phyloP scores from a whole-genome alignment of 208 protist genomes.

The Porcisia hertigi region DNA sequence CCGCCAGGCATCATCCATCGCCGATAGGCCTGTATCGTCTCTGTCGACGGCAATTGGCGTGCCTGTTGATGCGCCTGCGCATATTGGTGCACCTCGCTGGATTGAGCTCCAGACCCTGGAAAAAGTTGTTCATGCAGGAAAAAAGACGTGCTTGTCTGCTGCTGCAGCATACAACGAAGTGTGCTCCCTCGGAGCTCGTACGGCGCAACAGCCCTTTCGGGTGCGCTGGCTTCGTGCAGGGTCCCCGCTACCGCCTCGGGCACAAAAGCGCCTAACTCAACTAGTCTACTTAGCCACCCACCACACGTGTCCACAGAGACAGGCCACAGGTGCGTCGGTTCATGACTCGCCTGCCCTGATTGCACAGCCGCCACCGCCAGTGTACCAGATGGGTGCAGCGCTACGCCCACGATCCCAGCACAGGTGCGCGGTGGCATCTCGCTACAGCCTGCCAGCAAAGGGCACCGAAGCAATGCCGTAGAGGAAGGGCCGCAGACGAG shows the following conservation, averaged over 20 bases:
- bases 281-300: constrained; percentile 22
- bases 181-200: not conserved
- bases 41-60: constrained; percentile 11
- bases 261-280: constrained; percentile 11
- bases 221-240: constrained; percentile 2
- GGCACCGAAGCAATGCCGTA: constrained; percentile 56
- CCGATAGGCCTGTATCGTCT: constrained; percentile 7
- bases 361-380: constrained; percentile 53
- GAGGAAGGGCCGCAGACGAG: constrained; percentile 25
- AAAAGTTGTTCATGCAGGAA: constrained; percentile 25
- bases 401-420: constrained; percentile 44
- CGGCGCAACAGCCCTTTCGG: not conserved
- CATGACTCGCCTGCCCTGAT: constrained; percentile 28
- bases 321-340: constrained; percentile 50
- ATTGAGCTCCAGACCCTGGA: constrained; percentile 16
- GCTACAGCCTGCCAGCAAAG: constrained; percentile 27
- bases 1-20: not conserved
- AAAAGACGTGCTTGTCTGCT: constrained; percentile 14
- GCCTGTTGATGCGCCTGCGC: constrained; percentile 1
- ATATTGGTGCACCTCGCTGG: constrained; percentile 19
- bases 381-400: constrained; percentile 60
- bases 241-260: not conserved
- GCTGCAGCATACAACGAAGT: not conserved
- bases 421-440: constrained; percentile 30
- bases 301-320: constrained; percentile 19